Evolutionary conservation across 2,329 filamentous ascomycete genomes (phyloP), one percentile per base, ranked within the genome.

Genomic region (Bimuria novae-zelandiae): DNA sequence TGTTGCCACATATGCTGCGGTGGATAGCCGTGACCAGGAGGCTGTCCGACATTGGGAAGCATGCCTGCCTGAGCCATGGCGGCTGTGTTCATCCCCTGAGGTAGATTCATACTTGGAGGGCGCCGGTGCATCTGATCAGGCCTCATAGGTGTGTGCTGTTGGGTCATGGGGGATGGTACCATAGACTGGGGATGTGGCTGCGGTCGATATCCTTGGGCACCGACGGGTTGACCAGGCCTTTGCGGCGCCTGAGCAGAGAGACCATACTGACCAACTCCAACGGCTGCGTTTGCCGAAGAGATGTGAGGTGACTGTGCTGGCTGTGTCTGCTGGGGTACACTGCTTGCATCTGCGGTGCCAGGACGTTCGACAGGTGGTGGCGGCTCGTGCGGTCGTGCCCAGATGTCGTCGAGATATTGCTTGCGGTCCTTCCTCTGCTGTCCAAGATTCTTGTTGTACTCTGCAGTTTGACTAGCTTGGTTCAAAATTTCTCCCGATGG

Each of bases 371-470:
- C 77, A n/a, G 81, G 78, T 17, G 77, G 76, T 3, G 90, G 86
- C 54, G 89, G 85, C 69, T 97, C 91, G 60, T 95, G 92, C 10
- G 89, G 88, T 56, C 89, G 84, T 59, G 88, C 84, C 89, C 92
- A 97, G 60, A 92, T 83, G 50, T 85, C 86, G 49, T 93, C 87
- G 59, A 96, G 80, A 62, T 91, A 95, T 53, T 92, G 87, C 54
- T 82, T 84, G 53, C 94, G 89, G 75, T 89, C 87, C 33, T 86
- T 85, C 53, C 93, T 88, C 72, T 92, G 89, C 63, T 89, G 84
- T 66, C 89, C 91, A 46, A 97, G 80, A 41, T 84, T 83, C 65
- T 94, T 91, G 77, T 93, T 97, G 77, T 89, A 96, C 63, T 97
- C 93, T 52, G 91, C 90, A 16, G 93, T 89, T 58, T 96, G 90